Evolutionary conservation across 352 stramenopile species (phyloP), one percentile per base, ranked within the genome.

Genomic region (Vaucheria bursata): DNA sequence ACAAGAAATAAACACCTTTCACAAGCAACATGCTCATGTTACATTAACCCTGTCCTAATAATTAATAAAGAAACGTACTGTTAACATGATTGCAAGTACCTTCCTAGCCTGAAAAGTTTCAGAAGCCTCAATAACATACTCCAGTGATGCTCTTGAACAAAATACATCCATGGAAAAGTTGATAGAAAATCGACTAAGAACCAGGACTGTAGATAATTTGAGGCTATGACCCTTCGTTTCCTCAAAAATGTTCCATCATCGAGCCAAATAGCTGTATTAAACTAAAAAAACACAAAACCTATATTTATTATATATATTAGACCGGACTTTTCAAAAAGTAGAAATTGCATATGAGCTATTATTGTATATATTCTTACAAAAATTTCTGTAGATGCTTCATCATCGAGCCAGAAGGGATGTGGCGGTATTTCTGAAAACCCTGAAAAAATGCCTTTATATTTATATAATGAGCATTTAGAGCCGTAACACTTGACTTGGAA

Each of bases 251-350:
- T 2, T 31, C 53, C 53, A 34, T 7, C 8, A 31, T 2, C 7
- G 31, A 7, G 2, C 2, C 53, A 7, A 31, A 68, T 34, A 31
- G 8, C 53, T 34, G 8, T 8, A 34, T 68, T 68, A 34, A 68
- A 68, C 53, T 68, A 34, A 31, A 68, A 31, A 34, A 34, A 31
- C 53, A 68, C n/a, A n/a, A n/a, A n/a, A n/a, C n/a, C n/a, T n/a
- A n/a, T n/a, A n/a, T n/a, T n/a, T n/a, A n/a, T n/a, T n/a, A n/a
- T n/a, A n/a, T n/a, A n/a, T n/a, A n/a, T n/a, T n/a, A n/a, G n/a
- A n/a, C n/a, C n/a, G n/a, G n/a, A n/a, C n/a, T n/a, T n/a, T n/a
- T n/a, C n/a, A n/a, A n/a, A n/a, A n/a, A n/a, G n/a, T n/a, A n/a
- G n/a, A n/a, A n/a, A n/a, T n/a, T n/a, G n/a, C n/a, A n/a, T n/a